These are phyloP conservation scores for Incumbomyces delicatus DNA, from an alignment of 2,329 filamentous ascomycete species.

Conservation along the genomic window DNA sequence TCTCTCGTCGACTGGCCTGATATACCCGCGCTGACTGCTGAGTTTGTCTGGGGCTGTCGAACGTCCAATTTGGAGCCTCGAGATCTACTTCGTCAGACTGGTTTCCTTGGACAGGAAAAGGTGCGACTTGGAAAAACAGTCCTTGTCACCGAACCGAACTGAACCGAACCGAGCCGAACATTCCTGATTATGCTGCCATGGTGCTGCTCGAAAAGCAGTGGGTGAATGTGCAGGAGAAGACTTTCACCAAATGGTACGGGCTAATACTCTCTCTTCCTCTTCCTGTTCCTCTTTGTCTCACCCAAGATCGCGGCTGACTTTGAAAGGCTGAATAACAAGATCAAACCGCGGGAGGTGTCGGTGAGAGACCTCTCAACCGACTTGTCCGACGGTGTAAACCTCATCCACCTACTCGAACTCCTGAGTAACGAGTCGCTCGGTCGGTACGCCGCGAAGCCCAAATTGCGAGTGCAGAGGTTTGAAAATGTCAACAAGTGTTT, in stretches of 20 bases:
- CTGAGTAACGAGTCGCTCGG: constrained; percentile 90
- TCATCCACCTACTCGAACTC: constrained; percentile 95
- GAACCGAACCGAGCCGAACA: constrained; percentile 4
- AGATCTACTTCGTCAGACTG: no score
- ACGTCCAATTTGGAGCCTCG: not conserved
- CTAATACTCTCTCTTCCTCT: no score
- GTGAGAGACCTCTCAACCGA: constrained; percentile 83
- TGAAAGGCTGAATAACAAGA: constrained; percentile 85
- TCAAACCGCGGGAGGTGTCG: constrained; percentile 65
- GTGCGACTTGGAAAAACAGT: no score
- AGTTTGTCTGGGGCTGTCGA: not conserved
- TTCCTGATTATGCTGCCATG: constrained; percentile 25
- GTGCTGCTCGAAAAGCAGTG: constrained; percentile 51
- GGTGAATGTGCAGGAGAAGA: constrained; percentile 88
- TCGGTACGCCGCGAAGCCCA: constrained; percentile 91
- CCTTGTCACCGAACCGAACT: no score
- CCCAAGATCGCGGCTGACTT: constrained; percentile 8
- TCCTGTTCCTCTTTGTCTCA: not conserved
- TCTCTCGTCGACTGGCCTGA: not conserved
- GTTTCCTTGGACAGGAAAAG: no score
- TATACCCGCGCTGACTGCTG: not conserved
- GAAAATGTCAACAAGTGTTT: constrained; percentile 96
- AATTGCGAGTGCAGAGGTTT: constrained; percentile 90
- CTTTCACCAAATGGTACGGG: constrained; percentile 87
- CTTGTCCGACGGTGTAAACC: constrained; percentile 85